These are phyloP conservation scores for Ramalina intermedia DNA, from an alignment of 495 filamentous ascomycete species.

Conservation along the genomic window DNA sequence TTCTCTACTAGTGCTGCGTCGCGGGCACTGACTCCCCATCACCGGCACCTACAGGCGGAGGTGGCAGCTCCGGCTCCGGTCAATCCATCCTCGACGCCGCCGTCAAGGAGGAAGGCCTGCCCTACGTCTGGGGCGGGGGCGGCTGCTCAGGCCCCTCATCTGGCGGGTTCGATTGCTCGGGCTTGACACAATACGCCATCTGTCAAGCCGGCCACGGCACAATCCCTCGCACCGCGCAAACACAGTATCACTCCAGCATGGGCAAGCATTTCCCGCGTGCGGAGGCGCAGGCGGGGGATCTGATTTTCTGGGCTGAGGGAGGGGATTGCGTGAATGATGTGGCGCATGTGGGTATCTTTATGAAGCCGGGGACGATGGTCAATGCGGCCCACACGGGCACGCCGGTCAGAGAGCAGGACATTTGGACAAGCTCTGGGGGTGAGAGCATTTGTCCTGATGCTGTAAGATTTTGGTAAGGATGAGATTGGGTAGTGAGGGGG, in stretches of 20 bases:
- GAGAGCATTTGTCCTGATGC: constrained; percentile 7
- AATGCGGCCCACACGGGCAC: constrained; percentile 11
- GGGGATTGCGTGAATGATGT: neutral
- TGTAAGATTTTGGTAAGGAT: constrained; percentile 7
- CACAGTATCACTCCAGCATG: constrained; percentile 4
- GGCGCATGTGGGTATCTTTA: constrained; percentile 9
- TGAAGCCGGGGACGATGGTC: constrained; percentile 6
- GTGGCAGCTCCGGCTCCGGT: neutral
- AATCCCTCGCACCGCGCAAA: constrained; percentile 8
- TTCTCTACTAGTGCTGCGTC: constrained; percentile 1
- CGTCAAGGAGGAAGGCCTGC: neutral
- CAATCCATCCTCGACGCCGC: constrained; percentile 3
- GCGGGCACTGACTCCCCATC: neutral
- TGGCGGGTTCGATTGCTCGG: constrained; percentile 10
- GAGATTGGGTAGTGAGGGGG: neutral
- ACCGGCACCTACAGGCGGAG: neutral
- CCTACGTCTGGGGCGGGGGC: constrained; percentile 12
- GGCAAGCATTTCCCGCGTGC: constrained; percentile 2
- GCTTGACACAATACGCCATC: constrained; percentile 9
- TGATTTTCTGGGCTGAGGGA: constrained; percentile 6
- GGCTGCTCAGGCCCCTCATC: constrained; percentile 5
- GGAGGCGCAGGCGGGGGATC: constrained; percentile 3
- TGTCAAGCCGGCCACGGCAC: neutral
- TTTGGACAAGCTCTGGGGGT: constrained; percentile 5
- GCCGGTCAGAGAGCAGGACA: constrained; percentile 8